These are phyloP conservation scores for Suillus americanus DNA, from an alignment of 768 basidiomycete genomes.

Conservation along the genomic window DNA sequence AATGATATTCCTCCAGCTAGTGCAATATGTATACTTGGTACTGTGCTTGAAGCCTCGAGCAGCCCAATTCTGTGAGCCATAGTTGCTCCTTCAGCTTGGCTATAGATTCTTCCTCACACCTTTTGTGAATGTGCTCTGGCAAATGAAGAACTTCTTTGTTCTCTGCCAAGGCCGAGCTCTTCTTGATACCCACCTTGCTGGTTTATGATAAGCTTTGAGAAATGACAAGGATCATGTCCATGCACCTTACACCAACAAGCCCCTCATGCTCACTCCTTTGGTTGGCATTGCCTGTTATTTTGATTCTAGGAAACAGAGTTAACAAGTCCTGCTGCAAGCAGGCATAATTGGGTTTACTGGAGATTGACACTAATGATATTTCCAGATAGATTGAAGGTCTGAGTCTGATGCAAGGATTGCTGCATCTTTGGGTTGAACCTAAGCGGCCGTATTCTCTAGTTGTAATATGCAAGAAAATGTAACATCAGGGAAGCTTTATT, in stretches of 20 bases:
- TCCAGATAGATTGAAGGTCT: neutral
- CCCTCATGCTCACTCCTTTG: neutral
- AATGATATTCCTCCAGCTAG: neutral
- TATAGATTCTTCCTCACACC: neutral
- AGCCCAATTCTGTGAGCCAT: neutral
- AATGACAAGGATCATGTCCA: neutral
- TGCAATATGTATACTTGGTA: neutral
- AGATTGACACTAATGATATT: neutral
- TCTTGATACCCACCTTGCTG: neutral
- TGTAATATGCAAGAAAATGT: neutral
- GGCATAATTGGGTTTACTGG: neutral
- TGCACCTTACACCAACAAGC: neutral
- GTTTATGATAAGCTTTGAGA: neutral
- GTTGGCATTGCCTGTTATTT: neutral
- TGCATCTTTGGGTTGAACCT: neutral
- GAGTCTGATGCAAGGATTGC: neutral
- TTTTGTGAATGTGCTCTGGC: neutral
- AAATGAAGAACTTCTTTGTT: neutral
- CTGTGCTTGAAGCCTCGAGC: neutral
- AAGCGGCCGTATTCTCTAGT: neutral
- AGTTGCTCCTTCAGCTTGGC: neutral
- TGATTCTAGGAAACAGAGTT: neutral
- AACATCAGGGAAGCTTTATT: neutral
- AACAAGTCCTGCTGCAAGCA: neutral
- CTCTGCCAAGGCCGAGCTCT: neutral